Base-by-base conservation (phyloP, 331 rosid species). In the Pyrus hybrid region DNA sequence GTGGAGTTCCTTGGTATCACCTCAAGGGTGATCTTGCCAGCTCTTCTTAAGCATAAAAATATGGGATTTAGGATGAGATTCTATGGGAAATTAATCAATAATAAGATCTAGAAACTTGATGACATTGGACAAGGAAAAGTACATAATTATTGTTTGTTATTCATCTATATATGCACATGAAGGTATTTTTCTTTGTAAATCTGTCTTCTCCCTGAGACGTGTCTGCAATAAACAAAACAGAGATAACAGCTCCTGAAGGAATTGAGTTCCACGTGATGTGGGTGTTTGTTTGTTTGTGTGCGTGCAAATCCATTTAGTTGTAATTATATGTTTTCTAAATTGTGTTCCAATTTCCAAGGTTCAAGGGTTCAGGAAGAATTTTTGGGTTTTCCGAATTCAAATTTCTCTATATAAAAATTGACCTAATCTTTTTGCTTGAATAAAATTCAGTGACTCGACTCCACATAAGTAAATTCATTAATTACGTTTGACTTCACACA, bases 151-250 rank as follows among this genome's bases (percentile, higher is more conserved):
- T 73, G 4, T 30, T 56, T 53, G 72, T 2, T 54, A 41, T 61
- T 29, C 18, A 63, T 25, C 18, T 7, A 22, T 71, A 14, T 20
- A 11, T 57, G 91, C 93, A 87, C 87, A 76, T 81, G 91, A 83
- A 45, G 70, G 47, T 78, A 77, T 86, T 86, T 77, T 21, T 10
- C 13, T 61, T 22, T 58, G 12, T 58, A 43, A 79, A 73, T 41
- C n/a, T 13, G 8, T 71, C 79, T 51, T 35, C 89, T 83, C 64
- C 77, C 43, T 72, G 67, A 81, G 84, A 85, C 91, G 77, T 60
- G 33, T 74, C 13, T 69, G 30, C 23, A 74, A 77, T 79, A 84
- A 74, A 84, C 41, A 22, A 71, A 71, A 9, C 23, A 64, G 13
- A 67, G 21, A 45, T 17, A 64, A 37, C 71, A 81, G 82, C 73